phyloP scores from a whole-genome alignment of 768 basidiomycete species.

The Boletus rex-veris region DNA sequence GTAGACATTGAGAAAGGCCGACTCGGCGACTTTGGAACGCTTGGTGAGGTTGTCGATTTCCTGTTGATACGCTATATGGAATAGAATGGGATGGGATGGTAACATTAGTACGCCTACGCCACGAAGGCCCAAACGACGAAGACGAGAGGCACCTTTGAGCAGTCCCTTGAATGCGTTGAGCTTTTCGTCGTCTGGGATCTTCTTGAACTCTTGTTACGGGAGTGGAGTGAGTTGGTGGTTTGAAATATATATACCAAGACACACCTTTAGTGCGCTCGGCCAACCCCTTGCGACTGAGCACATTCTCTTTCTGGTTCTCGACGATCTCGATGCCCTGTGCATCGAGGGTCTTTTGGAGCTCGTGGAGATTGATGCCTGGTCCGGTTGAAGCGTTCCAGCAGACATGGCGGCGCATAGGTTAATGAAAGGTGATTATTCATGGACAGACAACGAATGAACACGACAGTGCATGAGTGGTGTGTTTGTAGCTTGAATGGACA shows the following conservation, averaged over 20 bases:
- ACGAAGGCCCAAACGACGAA: background rate
- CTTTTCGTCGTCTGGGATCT: constrained; percentile 88
- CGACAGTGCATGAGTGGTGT: constrained; percentile 1
- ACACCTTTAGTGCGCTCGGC: constrained; percentile 94
- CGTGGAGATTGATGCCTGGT: constrained; percentile 79
- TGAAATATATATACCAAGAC: too few relatives aligned
- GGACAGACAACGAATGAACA: background rate
- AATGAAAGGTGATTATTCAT: background rate
- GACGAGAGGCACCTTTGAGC: constrained; percentile 63
- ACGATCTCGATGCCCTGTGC: constrained; percentile 92
- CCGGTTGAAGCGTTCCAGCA: background rate
- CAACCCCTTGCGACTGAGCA: constrained; percentile 88
- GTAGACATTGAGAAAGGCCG: constrained; percentile 94
- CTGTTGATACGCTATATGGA: constrained; percentile 76
- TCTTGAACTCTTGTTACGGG: constrained; percentile 79
- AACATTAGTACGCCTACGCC: too few relatives aligned
- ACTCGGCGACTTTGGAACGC: constrained; percentile 89
- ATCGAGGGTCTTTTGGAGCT: constrained; percentile 92
- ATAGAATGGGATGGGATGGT: background rate
- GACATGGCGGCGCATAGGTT: background rate
- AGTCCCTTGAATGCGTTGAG: constrained; percentile 83
- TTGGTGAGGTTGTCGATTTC: constrained; percentile 96
- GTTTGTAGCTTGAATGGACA: background rate
- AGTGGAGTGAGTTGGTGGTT: background rate
- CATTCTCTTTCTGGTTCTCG: constrained; percentile 97